phyloP scores from a whole-genome alignment of 768 basidiomycete genomes.

The Tylopilus rubrobrunneus region DNA sequence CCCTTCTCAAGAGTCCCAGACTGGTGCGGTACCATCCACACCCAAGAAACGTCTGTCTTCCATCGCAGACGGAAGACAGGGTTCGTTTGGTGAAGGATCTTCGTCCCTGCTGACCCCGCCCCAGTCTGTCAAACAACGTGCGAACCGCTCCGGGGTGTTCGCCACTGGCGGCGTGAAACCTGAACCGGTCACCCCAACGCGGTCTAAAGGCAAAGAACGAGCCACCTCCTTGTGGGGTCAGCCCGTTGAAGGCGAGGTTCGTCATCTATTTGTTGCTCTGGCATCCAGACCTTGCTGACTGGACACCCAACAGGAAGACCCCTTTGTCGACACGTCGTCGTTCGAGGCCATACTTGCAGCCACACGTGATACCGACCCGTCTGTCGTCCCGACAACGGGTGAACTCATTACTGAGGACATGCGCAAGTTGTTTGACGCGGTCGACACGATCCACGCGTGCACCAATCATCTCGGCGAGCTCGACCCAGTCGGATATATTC shows the following conservation, averaged over 20 bases:
- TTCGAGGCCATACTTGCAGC: not conserved
- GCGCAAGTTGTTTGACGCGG: not conserved
- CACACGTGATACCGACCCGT: not conserved
- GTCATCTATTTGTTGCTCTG: not conserved
- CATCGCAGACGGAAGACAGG: not conserved
- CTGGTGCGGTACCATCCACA: constrained; percentile 8
- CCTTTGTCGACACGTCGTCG: constrained; percentile 7
- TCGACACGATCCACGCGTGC: not conserved
- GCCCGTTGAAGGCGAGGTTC: constrained; percentile 7
- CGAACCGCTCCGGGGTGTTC: not conserved
- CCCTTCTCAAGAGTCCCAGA: constrained; percentile 11
- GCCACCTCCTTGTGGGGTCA: not conserved
- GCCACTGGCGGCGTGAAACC: not conserved
- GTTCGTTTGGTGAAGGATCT: not conserved
- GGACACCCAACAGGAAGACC: constrained; percentile 11
- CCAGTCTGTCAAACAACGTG: not conserved
- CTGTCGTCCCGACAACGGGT: not conserved
- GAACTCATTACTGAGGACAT: not conserved
- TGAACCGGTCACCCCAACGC: constrained; percentile 20
- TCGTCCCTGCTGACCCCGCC: constrained; percentile 22
- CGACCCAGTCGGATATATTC: not conserved
- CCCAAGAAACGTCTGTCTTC: constrained; percentile 8
- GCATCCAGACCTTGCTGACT: not conserved
- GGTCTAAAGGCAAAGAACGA: constrained; percentile 25
- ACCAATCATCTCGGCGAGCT: not conserved